Conservation (phyloP, 495 filamentous ascomycete species). For the Trypethelium eluteriae region DNA sequence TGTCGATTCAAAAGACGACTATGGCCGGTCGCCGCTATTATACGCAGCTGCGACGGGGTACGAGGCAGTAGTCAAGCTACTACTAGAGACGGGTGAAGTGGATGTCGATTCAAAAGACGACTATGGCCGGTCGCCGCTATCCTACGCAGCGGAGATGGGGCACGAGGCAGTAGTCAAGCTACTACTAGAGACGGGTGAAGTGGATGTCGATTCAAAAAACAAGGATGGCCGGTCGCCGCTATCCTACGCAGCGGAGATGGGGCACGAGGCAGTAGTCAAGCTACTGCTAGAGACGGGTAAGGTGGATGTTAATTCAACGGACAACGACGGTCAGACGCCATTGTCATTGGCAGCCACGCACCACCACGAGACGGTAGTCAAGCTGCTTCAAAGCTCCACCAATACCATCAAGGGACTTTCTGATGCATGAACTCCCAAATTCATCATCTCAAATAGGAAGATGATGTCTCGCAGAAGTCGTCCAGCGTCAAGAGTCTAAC, state of each 20-base stretch:
- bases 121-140: constrained; percentile 14
- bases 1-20: constrained; percentile 23
- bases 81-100: constrained; percentile 21
- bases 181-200: constrained; percentile 4
- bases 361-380: constrained; percentile 23
- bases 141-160: constrained; percentile 10
- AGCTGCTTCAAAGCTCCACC: constrained; percentile 13
- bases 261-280: constrained; percentile 22
- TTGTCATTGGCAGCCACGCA: not conserved
- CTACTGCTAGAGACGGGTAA: constrained; percentile 19
- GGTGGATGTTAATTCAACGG: not conserved
- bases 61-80: constrained; percentile 24
- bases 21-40: constrained; percentile 25
- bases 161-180: constrained; percentile 7
- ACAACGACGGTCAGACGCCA: not conserved
- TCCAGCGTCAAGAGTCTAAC: too few species aligned
- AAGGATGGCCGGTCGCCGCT: constrained; percentile 2
- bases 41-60: constrained; percentile 29
- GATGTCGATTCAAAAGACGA: constrained; percentile 9
- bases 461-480: too few species aligned
- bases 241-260: constrained; percentile 6
- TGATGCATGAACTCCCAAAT: too few species aligned
- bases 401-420: too few species aligned
- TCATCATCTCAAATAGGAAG: too few species aligned
- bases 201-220: constrained; percentile 5